Evolutionary conservation across 2,329 filamentous ascomycete species (phyloP), one percentile per base, ranked within the genome.

Genomic region (Thelonectria olida): DNA sequence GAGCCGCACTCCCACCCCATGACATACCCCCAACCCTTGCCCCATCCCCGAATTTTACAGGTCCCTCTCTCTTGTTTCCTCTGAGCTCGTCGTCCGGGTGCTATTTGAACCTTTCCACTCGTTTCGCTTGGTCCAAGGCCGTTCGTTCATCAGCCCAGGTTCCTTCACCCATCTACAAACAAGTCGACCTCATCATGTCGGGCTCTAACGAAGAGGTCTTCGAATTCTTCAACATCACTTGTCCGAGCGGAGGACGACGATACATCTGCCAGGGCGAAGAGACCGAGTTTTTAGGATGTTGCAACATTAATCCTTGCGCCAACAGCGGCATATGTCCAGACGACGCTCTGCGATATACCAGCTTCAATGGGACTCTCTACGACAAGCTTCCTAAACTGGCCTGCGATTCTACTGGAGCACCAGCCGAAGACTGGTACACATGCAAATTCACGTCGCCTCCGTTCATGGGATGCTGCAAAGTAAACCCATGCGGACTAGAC

Each of bases 261-360:
- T 80, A 81, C 70, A 71, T 79, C 58, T 80, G 79, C 67, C 59
- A 71, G 12, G 69, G 70, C 15, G 71, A 72, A 23, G 54, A 49
- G 19, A 52, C 61, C 5, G 71, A 75, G 58, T 82, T 81, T 57
- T 41, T 82, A 31, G 80, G 79, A 7, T 82, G 80, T 66, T 82
- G 80, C 67, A 67, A 69, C 34, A 67, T 67, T 31, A 65, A 81
- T 52, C 78, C 79, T 2, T 78, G 75, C 66, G 59, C 66, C 20
- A 60, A 57, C 7, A 66, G 64, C 28, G 78, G 78, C 34, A 39
- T 58, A 34, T 81, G 79, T 54, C 76, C 76, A 1, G 64, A 70
- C 8, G 61, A 64, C 2, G 58, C 69, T 27, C 39, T 79, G 41
- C 66, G 68, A 10, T 49, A 68, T 1, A 64, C 73, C n/a, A 74